phyloP scores from a whole-genome alignment of 2,329 filamentous ascomycete genomes.

The Aspergillus sp. region DNA sequence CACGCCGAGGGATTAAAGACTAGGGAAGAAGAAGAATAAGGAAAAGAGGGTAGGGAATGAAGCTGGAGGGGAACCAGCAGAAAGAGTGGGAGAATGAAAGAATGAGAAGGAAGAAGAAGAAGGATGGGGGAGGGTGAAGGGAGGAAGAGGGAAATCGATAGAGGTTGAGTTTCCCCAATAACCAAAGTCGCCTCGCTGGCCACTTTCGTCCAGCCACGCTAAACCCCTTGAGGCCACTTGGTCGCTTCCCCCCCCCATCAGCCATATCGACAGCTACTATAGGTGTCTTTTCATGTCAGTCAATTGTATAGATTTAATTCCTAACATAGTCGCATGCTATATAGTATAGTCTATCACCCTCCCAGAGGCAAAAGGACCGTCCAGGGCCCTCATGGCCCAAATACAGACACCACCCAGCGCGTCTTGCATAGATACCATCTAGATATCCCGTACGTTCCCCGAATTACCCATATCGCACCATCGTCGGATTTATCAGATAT shows the following conservation, averaged over 20 bases:
- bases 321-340: too few species aligned
- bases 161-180: constrained; percentile 14
- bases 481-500: not conserved
- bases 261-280: not conserved
- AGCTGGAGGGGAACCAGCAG: constrained; percentile 33
- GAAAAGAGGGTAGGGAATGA: constrained; percentile 22
- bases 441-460: not conserved
- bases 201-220: constrained; percentile 38
- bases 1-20: constrained; percentile 20
- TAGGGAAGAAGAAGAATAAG: constrained; percentile 11
- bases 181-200: constrained; percentile 30
- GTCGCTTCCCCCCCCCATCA: constrained; percentile 26
- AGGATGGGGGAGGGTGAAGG: constrained; percentile 22
- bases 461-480: not conserved
- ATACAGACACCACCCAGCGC: too few species aligned
- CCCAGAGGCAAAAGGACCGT: too few species aligned
- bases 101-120: constrained; percentile 22
- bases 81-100: constrained; percentile 28
- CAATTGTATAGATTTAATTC: too few species aligned
- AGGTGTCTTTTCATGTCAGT: too few species aligned
- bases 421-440: too few species aligned
- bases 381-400: too few species aligned
- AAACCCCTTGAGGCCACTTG: constrained; percentile 37
- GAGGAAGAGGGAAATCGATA: constrained; percentile 21
- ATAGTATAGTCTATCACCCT: too few species aligned